Evolutionary conservation across 179 eudicot species (phyloP), one percentile per base, ranked within the genome.

Genomic region (Gypsophila paniculata): DNA sequence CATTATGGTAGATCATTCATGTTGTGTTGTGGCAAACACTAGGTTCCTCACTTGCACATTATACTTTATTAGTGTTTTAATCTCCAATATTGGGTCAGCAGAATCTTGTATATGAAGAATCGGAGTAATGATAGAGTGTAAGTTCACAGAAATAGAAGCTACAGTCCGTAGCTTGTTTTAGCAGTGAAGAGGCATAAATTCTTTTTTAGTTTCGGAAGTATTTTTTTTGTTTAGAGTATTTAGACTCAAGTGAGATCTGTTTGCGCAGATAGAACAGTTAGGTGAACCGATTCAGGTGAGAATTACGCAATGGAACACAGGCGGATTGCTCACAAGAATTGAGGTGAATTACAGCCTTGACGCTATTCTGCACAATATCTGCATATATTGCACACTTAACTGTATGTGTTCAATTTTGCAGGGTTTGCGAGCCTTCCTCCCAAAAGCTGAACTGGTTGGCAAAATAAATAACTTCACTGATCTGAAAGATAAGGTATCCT

Each of bases 401-500:
- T 42, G 22, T 61, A 44, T 58, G 63, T 39, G 14, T 13, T 61
- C 10, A 2, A 26, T 32, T 71, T 75, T 84, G 76, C 86, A 93
- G 97, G 98, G 98, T 68, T 76, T 93, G 62, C 92, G 98, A 51
- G 93, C 93, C 65, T 93, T 91, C 85, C 90, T 91, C 76, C 98
- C 98, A 3, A 93, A 91, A 79, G 83, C 83, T 58, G 98, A 93
- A 80, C 75, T 93, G 75, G 82, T 89, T 79, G 87, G 84, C 69
- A 86, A 89, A 80, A 81, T 83, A 22, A 85, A 88, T 78, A 93
- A 71, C 80, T 91, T 76, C 79, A 79, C 93, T 5, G 89, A 87
- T 75, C 77, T 91, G 72, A 93, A 93, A 81, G 85, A 89, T 65
- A 89, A 89, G 84, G 97, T 93, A 89, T 42, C 34, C 1, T 78